phyloP scores from a whole-genome alignment of 1,139 yeast species.

The Lodderomyces theae region DNA sequence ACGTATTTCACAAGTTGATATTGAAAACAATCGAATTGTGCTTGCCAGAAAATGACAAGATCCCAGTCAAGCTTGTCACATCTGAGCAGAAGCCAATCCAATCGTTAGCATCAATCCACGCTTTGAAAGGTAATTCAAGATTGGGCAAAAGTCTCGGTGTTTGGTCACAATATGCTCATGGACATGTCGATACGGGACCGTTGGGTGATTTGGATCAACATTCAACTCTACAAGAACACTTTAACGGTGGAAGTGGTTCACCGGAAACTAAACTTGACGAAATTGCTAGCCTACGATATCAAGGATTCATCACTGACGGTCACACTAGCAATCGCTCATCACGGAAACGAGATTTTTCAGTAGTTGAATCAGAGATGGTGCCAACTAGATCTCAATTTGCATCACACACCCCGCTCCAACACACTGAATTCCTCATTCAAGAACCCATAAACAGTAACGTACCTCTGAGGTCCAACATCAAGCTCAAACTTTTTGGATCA shows the following conservation, averaged over 20 bases:
- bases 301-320: slow-evolving; percentile 48
- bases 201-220: slow-evolving; percentile 36
- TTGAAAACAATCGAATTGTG: slow-evolving; percentile 58
- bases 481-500: slow-evolving; percentile 58
- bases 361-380: slow-evolving; percentile 14
- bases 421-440: slow-evolving; percentile 42
- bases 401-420: slow-evolving; percentile 56
- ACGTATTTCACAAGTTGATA: slow-evolving; percentile 50
- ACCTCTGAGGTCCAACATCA: slow-evolving; percentile 27
- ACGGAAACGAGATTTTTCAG: slow-evolving; percentile 13
- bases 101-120: slow-evolving; percentile 53
- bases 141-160: slow-evolving; percentile 59
- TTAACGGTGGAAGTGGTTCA: not conserved
- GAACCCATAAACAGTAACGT: slow-evolving; percentile 19
- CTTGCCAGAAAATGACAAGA: slow-evolving; percentile 39
- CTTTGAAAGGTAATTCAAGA: slow-evolving; percentile 60
- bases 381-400: slow-evolving; percentile 36
- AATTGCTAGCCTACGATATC: slow-evolving; percentile 54
- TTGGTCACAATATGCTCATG: slow-evolving; percentile 72
- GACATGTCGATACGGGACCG: slow-evolving; percentile 60
- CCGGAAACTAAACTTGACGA: slow-evolving; percentile 22
- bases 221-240: not conserved
- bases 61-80: slow-evolving; percentile 26
- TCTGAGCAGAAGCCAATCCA: slow-evolving; percentile 47
- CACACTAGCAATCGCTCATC: slow-evolving; percentile 12